These are phyloP conservation scores for Alternaria novae-zelandiae DNA, from an alignment of 2,329 filamentous ascomycete genomes.

Conservation along the genomic window DNA sequence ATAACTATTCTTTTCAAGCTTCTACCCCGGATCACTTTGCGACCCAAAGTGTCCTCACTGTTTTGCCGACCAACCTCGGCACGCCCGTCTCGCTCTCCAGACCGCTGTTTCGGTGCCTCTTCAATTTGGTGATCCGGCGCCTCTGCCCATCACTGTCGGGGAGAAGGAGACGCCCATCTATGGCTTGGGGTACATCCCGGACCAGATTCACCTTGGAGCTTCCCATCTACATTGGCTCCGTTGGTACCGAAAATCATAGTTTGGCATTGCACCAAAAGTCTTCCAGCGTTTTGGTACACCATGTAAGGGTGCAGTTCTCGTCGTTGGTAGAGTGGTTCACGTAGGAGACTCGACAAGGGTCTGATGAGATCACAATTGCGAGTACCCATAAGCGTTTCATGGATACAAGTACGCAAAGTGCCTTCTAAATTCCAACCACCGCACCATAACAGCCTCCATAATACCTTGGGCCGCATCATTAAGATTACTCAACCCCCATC, in stretches of 20 bases:
- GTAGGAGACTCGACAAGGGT: background rate
- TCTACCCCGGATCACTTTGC: background rate
- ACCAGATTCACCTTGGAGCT: no score
- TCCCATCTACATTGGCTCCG: no score
- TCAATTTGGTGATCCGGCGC: no score
- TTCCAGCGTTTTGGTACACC: background rate
- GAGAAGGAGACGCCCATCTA: no score
- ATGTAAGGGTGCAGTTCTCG: background rate
- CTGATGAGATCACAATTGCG: background rate
- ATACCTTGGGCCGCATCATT: background rate
- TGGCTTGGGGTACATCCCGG: no score
- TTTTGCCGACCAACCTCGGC: no score
- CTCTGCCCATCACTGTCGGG: no score
- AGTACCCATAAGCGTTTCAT: background rate
- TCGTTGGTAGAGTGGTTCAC: background rate
- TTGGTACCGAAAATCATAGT: no score
- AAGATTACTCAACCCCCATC: background rate
- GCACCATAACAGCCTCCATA: background rate
- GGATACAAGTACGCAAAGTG: background rate
- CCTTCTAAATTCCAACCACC: background rate
- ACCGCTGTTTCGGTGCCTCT: no score
- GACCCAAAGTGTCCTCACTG: no score
- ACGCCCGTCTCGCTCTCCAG: no score
- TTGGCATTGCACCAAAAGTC: no score
- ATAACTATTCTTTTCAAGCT: background rate